Conservation (phyloP, 2,329 filamentous ascomycete genomes). For the Microsporum audouinii region DNA sequence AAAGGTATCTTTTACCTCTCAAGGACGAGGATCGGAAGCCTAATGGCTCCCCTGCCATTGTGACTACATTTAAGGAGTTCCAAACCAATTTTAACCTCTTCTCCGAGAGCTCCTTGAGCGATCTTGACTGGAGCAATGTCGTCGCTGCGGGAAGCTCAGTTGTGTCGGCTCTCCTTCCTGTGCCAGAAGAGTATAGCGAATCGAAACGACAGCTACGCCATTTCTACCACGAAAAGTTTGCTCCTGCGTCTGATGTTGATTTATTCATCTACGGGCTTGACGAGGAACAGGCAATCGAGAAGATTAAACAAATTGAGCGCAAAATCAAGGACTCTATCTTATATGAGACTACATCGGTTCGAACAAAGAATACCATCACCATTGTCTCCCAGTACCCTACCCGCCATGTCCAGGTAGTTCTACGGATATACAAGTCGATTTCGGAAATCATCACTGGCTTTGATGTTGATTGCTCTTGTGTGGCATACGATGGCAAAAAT, state of each 20-base stretch:
- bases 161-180: slow-evolving; percentile 63
- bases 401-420: slow-evolving; percentile 73
- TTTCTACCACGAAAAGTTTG: slow-evolving; percentile 72
- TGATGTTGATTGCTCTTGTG: slow-evolving; percentile 74
- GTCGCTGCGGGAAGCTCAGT: slow-evolving; percentile 72
- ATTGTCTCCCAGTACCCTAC: slow-evolving; percentile 76
- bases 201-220: slow-evolving; percentile 26
- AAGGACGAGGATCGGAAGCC: slow-evolving; percentile 43
- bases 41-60: slow-evolving; percentile 55
- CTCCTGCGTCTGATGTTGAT: slow-evolving; percentile 76
- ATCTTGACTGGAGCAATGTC: slow-evolving; percentile 72
- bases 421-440: slow-evolving; percentile 72
- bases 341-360: slow-evolving; percentile 66
- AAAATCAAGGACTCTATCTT: slow-evolving; percentile 66
- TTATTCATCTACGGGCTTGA: slow-evolving; percentile 71
- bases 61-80: slow-evolving; percentile 57
- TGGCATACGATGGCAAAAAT: slow-evolving; percentile 67
- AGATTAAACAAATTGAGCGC: slow-evolving; percentile 71
- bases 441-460: slow-evolving; percentile 80
- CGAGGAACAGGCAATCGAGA: slow-evolving; percentile 66
- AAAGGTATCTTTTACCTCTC: slow-evolving; percentile 21
- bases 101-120: slow-evolving; percentile 62
- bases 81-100: slow-evolving; percentile 71
- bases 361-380: slow-evolving; percentile 78
- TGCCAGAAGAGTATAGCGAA: slow-evolving; percentile 48